Evolutionary conservation across 2,329 filamentous ascomycete genomes (phyloP), one percentile per base, ranked within the genome.

Genomic region (Aspergillus thermomutatus): DNA sequence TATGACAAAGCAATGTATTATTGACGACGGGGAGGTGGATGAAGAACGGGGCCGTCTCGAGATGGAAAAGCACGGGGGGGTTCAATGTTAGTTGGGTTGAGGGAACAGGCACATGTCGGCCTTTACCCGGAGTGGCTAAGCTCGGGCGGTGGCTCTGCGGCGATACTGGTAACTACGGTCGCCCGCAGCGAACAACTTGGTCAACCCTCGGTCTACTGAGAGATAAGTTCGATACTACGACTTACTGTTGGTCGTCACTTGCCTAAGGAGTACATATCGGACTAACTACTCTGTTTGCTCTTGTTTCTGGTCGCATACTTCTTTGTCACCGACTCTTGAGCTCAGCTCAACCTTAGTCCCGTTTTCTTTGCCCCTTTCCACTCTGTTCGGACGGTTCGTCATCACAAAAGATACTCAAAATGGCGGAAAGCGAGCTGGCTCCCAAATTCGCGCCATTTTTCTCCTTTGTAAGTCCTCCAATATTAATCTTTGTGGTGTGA

Each of bases 371-470:
- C 19, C 21, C 21, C 40, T 43, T 43, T 43, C 40, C 4, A 17
- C 40, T 10, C 40, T 11, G 7, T 19, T 21, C 40, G 10, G 17
- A 19, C 17, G 19, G 21, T 21, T 43, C 19, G 43, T 46, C 43
- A 25, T 46, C 43, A 26, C 5, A 17, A 17, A 17, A 34, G 14
- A 46, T 25, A 46, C 43, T 64, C 67, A 76, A 56, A 58, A 77
- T 79, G 75, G 70, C 72, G 49, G 75, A 75, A 59, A 82, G 77
- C 60, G 80, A 83, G 58, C 73, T 80, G 60, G 75, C 84, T 56
- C 85, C 85, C 63, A 83, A 83, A 73, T 87, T 87, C 68, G 85
- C 85, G 68, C 84, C 85, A 49, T 88, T 88, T 77, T 80, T 88
- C 69, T 85, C 85, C 72, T 87, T 88, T 82, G 83, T 86, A 76